A percentile compares a stretch with the other conserved stretches of the same genome.
Conservation (phyloP, 371 early-diverging fungal genomes). For the Rhizomucor pusillus region DNA sequence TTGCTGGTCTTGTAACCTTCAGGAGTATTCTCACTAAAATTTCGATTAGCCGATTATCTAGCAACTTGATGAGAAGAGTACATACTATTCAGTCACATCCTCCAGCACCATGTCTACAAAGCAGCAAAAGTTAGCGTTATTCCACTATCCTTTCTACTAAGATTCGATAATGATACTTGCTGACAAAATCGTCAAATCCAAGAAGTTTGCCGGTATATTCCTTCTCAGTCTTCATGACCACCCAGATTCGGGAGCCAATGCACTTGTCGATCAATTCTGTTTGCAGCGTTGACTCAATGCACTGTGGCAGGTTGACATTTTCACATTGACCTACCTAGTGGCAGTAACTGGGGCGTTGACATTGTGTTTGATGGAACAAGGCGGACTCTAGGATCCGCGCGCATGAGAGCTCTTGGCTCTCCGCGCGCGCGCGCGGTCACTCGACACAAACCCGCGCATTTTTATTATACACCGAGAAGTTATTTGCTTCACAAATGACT, state of each 20-base stretch:
- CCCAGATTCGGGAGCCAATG: slow-evolving; percentile 96
- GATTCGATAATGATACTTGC: slow-evolving; percentile 44
- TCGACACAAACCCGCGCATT: background rate
- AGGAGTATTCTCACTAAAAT: slow-evolving; percentile 69
- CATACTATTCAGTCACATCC: slow-evolving; percentile 82
- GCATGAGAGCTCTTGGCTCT: no score
- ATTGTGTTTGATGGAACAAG: background rate
- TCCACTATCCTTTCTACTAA: background rate
- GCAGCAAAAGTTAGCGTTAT: background rate
- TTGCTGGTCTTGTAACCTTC: slow-evolving; percentile 75
- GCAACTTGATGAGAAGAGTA: background rate
- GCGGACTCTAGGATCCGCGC: no score
- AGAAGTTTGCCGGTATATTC: slow-evolving; percentile 94
- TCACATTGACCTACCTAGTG: background rate
- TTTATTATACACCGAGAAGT: no score
- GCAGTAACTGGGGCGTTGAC: background rate
- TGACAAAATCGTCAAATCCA: slow-evolving; percentile 98
- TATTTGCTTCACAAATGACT: no score
- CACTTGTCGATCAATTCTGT: slow-evolving; percentile 97
- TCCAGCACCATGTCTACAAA: slow-evolving; percentile 92
- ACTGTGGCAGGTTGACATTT: background rate
- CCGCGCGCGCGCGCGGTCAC: background rate
- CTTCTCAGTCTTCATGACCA: slow-evolving; percentile 93
- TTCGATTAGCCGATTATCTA: background rate
- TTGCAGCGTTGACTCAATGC: background rate